Evolutionary conservation across 768 basidiomycete species (phyloP), one percentile per base, ranked within the genome.

Genomic region (Crepidotus variabilis): DNA sequence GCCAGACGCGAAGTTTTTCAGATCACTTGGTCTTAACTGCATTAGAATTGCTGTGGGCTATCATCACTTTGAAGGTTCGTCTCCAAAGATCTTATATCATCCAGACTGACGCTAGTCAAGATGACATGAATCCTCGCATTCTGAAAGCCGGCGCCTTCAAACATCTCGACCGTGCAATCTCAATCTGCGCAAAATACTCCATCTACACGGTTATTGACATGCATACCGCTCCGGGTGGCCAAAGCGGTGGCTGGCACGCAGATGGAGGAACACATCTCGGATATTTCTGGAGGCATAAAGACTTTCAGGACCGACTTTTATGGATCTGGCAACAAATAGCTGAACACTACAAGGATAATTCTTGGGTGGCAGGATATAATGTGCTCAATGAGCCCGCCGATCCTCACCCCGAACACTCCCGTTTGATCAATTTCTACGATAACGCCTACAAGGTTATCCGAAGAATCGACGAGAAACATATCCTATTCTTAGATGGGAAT

Each of bases 311-410:
- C 67, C 81, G 90, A 0, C 71, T 82, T 1, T 69, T 91, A 46
- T 85, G 86, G 83, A 79, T 93, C 32, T 92, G 91, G 91, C 78
- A 79, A 47, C 71, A 87, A 60, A 75, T 92, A 16, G 88, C 92
- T 0, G 73, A 72, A 59, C 87, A 86, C 63, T 92, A 92, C 73
- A 84, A 77, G 57, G 78, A 75, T 46, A 88, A 93, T 64, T 73
- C 80, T 55, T 92, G 90, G 91, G 80, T 93, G 54, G 90, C 88
- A 1, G 90, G 92, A 16, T 93, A 89, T 70, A 93, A 93, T 69
- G 84, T 85, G 9, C 75, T 94, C 47, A 94, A 93, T 74, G 91
- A 94, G 70, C 78, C 88, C 18, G 82, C 89, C 0, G 91, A 92
- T 65, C 77, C 84, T 8, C 68, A 70, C 47, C 66, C 63, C 9